phyloP scores from a whole-genome alignment of 1,139 yeast species.

The Suhomyces yuchorum region DNA sequence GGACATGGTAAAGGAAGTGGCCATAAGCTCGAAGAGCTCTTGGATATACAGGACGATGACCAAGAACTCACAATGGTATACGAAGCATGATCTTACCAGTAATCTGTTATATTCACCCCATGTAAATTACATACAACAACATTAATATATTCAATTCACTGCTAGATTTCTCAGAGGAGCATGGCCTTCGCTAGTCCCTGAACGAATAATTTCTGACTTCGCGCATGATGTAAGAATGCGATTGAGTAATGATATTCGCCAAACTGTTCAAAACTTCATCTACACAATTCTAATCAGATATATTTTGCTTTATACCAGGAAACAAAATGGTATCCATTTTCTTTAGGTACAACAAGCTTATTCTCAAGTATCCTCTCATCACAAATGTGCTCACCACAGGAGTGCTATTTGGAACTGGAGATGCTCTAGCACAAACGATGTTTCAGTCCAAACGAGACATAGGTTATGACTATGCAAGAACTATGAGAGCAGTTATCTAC shows the following conservation, averaged over 20 bases:
- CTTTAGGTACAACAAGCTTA: constrained; percentile 32
- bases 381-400: constrained; percentile 47
- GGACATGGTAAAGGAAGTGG: constrained; percentile 51
- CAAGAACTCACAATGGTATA: constrained; percentile 36
- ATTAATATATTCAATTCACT: background rate
- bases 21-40: constrained; percentile 38
- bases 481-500: constrained; percentile 37
- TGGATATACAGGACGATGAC: constrained; percentile 41
- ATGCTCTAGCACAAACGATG: constrained; percentile 39
- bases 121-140: background rate
- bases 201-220: too few relatives aligned
- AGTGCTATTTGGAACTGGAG: constrained; percentile 45
- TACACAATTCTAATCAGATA: too few relatives aligned
- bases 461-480: constrained; percentile 33
- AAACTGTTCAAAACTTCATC: too few relatives aligned
- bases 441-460: constrained; percentile 19
- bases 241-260: too few relatives aligned
- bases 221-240: too few relatives aligned
- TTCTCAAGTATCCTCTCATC: constrained; percentile 33
- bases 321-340: constrained; percentile 20
- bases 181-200: too few relatives aligned
- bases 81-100: constrained; percentile 9
- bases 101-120: background rate
- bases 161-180: too few relatives aligned
- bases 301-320: background rate